Base-by-base conservation (phyloP, 2,329 filamentous ascomycete species). In the Cryphonectria japonica region DNA sequence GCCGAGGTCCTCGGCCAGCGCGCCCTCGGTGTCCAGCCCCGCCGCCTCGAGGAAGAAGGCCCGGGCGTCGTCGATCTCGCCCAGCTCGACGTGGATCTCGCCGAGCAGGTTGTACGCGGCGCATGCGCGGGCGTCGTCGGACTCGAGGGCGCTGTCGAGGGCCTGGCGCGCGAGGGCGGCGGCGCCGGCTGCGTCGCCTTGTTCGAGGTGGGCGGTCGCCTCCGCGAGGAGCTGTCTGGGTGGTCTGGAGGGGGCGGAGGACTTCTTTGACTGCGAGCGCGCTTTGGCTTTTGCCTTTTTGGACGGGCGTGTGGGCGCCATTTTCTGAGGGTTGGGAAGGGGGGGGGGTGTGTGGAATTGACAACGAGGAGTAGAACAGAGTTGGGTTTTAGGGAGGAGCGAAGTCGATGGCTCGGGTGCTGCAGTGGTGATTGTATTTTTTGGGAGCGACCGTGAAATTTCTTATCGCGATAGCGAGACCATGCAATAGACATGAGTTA, bases 51-150 rank as follows among this genome's bases (percentile, higher is more conserved):
- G 80, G 77, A 98, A 97, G 77, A 89, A 91, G 63, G 85, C 82
- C 71, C 92, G 87, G 59, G 95, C 95, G 22, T 88, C 83, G 68
- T 95, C 92, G 68, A 93, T 86, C 61, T 98, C 93, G 73, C 96
- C 95, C 3, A 93, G 82, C 78, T 97, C 94, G 70, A 97, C 87
- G 76, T 90, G 87, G 77, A 97, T 93, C 77, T 97, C 93, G 69
- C 92, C 95, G 32, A 96, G 86, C 46, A 97, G 83, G 75, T 92
- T 93, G 66, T 95, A 83, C 0, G 92, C 92, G 14, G 90, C 80
- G 63, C 78, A 70, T 11, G 68, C 66, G 26, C 78, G 86, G 22
- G 93, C 84, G 62, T 87, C 86, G 74, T 85, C 84, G 54, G 80
- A 82, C 19, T 79, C 74, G 3, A 83, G 83, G 3, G 84, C 83